These are phyloP conservation scores for Zygosaccharomyces rouxii DNA, from an alignment of 805 yeast species.

Conservation along the genomic window DNA sequence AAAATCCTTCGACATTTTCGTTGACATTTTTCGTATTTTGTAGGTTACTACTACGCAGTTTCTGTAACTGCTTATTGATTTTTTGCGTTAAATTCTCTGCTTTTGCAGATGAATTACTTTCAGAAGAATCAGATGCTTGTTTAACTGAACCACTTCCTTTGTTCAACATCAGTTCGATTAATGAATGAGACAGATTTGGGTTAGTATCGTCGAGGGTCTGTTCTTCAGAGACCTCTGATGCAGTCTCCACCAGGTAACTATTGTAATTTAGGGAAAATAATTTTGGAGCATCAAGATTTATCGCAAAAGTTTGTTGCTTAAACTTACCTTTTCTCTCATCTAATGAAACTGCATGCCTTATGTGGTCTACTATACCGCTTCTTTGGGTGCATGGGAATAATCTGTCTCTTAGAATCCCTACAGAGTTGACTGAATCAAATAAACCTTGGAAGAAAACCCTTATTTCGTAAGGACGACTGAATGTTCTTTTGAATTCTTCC, in stretches of 20 bases:
- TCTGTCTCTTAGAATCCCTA: constrained; percentile 54
- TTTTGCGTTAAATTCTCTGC: constrained; percentile 4
- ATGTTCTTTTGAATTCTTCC: constrained; percentile 51
- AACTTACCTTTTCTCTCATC: constrained; percentile 65
- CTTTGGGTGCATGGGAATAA: constrained; percentile 55
- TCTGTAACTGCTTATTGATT: constrained; percentile 6
- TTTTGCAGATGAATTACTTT: background rate
- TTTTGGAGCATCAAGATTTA: constrained; percentile 38
- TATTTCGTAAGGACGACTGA: constrained; percentile 43
- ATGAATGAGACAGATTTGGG: background rate
- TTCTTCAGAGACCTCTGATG: constrained; percentile 2
- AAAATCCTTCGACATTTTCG: constrained; percentile 10
- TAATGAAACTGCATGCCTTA: constrained; percentile 62
- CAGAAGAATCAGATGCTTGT: background rate
- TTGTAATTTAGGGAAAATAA: constrained; percentile 23
- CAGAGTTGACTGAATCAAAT: constrained; percentile 67
- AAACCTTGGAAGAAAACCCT: constrained; percentile 57
- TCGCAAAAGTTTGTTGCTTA: constrained; percentile 51
- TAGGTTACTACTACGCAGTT: background rate
- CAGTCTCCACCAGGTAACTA: constrained; percentile 8
- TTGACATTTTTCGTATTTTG: constrained; percentile 3
- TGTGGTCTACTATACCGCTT: constrained; percentile 49
- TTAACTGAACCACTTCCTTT: background rate
- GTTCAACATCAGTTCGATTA: constrained; percentile 3
- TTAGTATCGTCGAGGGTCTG: background rate